Percentiles rank a stretch among this genome's conserved stretches.
phyloP scores from a whole-genome alignment of 192 early-diverging fungal species.

The Mortierella alpina region DNA sequence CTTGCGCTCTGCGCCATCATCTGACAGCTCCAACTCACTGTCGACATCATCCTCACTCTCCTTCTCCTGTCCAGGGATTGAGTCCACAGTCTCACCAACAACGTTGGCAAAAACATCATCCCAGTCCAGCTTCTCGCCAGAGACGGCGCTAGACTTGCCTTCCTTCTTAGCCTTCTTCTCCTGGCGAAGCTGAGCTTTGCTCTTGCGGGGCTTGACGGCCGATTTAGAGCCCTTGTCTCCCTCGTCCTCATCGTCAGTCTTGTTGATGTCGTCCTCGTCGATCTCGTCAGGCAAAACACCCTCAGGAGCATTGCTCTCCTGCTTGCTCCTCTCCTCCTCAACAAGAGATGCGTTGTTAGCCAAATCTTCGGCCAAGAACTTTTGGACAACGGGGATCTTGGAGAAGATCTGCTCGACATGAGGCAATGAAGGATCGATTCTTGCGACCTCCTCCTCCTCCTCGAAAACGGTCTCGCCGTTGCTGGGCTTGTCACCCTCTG shows the following conservation, averaged over 20 bases:
- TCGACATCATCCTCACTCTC: constrained; percentile 61
- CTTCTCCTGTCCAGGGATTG: constrained; percentile 52
- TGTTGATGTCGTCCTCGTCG: constrained; percentile 56
- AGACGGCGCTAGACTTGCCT: constrained; percentile 21
- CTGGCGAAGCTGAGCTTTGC: constrained; percentile 52
- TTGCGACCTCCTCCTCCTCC: constrained; percentile 36
- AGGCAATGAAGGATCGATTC: constrained; percentile 39
- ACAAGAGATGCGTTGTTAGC: constrained; percentile 67
- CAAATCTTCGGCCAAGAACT: constrained; percentile 89
- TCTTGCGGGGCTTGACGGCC: constrained; percentile 44
- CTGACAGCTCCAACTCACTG: constrained; percentile 59
- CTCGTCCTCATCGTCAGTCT: constrained; percentile 57
- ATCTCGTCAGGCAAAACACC: constrained; percentile 56
- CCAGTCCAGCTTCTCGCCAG: constrained; percentile 76
- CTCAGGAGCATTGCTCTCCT: constrained; percentile 62
- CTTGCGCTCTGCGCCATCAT: constrained; percentile 52
- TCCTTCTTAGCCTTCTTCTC: constrained; percentile 60
- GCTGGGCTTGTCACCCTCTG: constrained; percentile 60
- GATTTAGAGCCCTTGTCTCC: constrained; percentile 39
- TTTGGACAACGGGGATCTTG: constrained; percentile 89
- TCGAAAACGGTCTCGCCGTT: constrained; percentile 22
- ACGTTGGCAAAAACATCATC: constrained; percentile 91
- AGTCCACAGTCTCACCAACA: constrained; percentile 67
- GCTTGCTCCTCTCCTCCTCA: constrained; percentile 63
- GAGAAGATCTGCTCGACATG: constrained; percentile 89